phyloP scores from a whole-genome alignment of 495 filamentous ascomycete species.

The Saxispiralis lemnorum region DNA sequence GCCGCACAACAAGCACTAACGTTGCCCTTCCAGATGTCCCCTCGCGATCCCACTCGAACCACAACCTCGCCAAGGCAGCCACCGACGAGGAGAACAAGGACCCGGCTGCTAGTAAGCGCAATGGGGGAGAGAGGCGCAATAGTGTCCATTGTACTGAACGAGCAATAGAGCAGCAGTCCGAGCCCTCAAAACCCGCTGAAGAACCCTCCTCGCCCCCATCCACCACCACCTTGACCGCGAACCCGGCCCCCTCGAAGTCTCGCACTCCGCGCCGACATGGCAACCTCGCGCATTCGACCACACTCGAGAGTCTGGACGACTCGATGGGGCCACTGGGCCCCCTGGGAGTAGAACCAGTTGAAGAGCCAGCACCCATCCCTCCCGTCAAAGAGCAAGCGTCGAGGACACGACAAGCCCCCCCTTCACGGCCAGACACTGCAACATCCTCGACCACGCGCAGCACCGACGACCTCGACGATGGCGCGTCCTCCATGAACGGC shows the following conservation, averaged over 20 bases:
- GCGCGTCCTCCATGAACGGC: slow-evolving; percentile 34
- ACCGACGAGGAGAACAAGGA: slow-evolving; percentile 9
- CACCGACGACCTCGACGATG: slow-evolving; percentile 43
- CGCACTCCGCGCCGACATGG: slow-evolving; percentile 55
- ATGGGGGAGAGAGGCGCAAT: not conserved
- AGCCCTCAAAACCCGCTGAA: not conserved
- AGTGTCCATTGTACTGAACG: not conserved
- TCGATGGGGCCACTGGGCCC: slow-evolving; percentile 86
- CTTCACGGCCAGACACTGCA: slow-evolving; percentile 29
- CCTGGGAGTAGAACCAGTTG: slow-evolving; percentile 39
- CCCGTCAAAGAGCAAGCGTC: slow-evolving; percentile 60
- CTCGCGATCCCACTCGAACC: slow-evolving; percentile 19
- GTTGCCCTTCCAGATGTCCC: slow-evolving; percentile 19
- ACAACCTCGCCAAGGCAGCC: slow-evolving; percentile 17
- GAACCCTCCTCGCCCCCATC: slow-evolving; percentile 2
- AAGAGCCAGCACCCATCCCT: slow-evolving; percentile 61
- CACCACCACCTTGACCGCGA: slow-evolving; percentile 19
- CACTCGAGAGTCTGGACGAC: slow-evolving; percentile 76
- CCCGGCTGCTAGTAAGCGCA: slow-evolving; percentile 1
- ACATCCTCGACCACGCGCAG: slow-evolving; percentile 28
- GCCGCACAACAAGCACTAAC: not conserved
- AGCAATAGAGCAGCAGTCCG: not conserved
- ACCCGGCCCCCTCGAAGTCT: slow-evolving; percentile 27
- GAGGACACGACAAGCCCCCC: slow-evolving; percentile 32
- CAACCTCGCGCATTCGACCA: slow-evolving; percentile 66